These are phyloP conservation scores for Pythium vanterpoolii DNA, from an alignment of 352 stramenopile genomes.

Conservation along the genomic window DNA sequence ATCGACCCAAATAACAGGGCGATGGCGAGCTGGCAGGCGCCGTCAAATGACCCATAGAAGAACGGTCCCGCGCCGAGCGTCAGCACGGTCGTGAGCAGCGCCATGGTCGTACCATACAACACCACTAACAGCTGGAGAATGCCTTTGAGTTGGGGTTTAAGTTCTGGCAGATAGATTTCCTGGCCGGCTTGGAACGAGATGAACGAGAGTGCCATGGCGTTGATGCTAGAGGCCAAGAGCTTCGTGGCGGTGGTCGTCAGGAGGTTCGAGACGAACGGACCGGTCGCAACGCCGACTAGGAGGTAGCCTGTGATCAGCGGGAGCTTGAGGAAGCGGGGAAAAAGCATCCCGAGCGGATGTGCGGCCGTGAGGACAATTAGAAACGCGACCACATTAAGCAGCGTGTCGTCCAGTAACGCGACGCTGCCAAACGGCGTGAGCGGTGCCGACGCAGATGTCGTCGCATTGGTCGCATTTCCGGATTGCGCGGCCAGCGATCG, in stretches of 20 bases:
- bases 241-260: slow-evolving; percentile 34
- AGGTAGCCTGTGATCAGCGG: slow-evolving; percentile 67
- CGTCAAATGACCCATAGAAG: slow-evolving; percentile 52
- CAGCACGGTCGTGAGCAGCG: slow-evolving; percentile 41
- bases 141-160: slow-evolving; percentile 54
- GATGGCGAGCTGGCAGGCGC: slow-evolving; percentile 54
- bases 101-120: slow-evolving; percentile 54
- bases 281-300: slow-evolving; percentile 50
- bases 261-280: slow-evolving; percentile 52
- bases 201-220: slow-evolving; percentile 61
- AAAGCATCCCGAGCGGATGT: slow-evolving; percentile 56
- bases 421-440: slow-evolving; percentile 42
- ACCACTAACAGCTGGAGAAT: slow-evolving; percentile 50
- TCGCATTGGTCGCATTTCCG: background rate
- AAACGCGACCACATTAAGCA: slow-evolving; percentile 46
- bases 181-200: slow-evolving; percentile 75
- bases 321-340: slow-evolving; percentile 51
- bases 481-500: slow-evolving; percentile 2
- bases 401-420: slow-evolving; percentile 38
- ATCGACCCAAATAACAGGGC: slow-evolving; percentile 73
- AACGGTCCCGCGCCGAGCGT: slow-evolving; percentile 46
- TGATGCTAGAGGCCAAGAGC: slow-evolving; percentile 52
- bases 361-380: slow-evolving; percentile 53
- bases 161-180: slow-evolving; percentile 67
- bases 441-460: background rate